Evolutionary conservation across 345 rosid species (phyloP).

Genomic region (Eucalyptus sp.): DNA sequence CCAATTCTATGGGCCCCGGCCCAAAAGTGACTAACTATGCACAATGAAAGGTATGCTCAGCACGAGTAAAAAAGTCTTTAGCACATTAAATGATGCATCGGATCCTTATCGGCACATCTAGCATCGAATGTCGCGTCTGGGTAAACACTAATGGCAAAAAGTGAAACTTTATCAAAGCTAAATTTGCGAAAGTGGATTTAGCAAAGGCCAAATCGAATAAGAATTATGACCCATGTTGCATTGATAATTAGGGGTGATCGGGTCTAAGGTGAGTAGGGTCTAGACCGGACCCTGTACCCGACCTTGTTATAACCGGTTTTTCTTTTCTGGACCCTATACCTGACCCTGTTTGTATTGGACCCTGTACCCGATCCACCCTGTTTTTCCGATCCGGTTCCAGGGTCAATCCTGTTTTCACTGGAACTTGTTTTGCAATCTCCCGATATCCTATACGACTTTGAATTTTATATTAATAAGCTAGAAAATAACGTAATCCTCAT

Average conservation of each 20-base stretch:
- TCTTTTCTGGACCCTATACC: no score
- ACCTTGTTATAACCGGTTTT: no score
- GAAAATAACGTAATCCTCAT: no score
- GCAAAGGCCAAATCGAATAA: background rate
- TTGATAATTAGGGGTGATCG: background rate
- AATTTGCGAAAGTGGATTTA: background rate
- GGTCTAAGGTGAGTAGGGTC: no score
- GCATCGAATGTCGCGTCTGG: background rate
- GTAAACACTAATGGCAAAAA: background rate
- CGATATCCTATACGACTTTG: no score
- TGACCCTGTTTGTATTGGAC: no score
- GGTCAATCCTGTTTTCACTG: no score
- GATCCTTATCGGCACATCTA: background rate
- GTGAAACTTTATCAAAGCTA: background rate
- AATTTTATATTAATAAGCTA: no score
- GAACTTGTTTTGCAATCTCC: no score
- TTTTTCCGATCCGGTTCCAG: no score
- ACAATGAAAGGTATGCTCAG: background rate
- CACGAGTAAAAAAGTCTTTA: background rate
- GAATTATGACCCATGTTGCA: background rate
- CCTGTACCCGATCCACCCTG: no score
- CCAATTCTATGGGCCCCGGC: background rate
- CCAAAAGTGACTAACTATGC: background rate
- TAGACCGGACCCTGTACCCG: no score
- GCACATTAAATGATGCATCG: background rate